Conservation (phyloP, 2,329 filamentous ascomycete species). For the Dactylella cylindrospora region DNA sequence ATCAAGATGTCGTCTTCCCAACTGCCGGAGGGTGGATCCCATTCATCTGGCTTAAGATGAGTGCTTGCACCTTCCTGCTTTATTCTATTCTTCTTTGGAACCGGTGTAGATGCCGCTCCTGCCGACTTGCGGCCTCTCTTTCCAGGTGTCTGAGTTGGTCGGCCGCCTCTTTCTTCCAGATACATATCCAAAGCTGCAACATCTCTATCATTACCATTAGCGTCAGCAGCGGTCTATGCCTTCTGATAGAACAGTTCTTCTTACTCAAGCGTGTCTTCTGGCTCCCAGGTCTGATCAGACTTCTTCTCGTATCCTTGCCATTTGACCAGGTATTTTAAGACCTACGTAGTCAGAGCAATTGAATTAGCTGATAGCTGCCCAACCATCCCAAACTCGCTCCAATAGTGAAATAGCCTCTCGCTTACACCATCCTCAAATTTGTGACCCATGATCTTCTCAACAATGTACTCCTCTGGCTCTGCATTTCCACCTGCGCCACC, state of each 20-base stretch:
- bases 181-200: constrained; percentile 55
- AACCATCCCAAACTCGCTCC: neutral
- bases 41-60: constrained; percentile 55
- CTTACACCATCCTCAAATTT: constrained; percentile 35
- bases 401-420: neutral
- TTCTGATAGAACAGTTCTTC: neutral
- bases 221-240: neutral
- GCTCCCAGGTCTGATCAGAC: constrained; percentile 75
- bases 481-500: constrained; percentile 2
- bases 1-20: constrained; percentile 74
- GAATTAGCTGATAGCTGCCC: constrained; percentile 1
- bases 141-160: constrained; percentile 56
- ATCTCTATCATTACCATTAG: constrained; percentile 12
- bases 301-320: constrained; percentile 77
- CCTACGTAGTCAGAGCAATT: constrained; percentile 3
- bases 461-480: constrained; percentile 6
- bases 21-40: constrained; percentile 69
- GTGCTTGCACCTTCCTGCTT: constrained; percentile 48
- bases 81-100: constrained; percentile 46
- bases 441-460: constrained; percentile 34
- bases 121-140: constrained; percentile 60
- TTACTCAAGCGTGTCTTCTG: constrained; percentile 64
- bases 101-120: constrained; percentile 47
- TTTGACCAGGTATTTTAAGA: constrained; percentile 59
- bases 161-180: constrained; percentile 64